Evolutionary conservation across 106 monocot species (phyloP), one percentile per base, ranked within the genome.

Genomic region (Acanthochlamys bracteata): DNA sequence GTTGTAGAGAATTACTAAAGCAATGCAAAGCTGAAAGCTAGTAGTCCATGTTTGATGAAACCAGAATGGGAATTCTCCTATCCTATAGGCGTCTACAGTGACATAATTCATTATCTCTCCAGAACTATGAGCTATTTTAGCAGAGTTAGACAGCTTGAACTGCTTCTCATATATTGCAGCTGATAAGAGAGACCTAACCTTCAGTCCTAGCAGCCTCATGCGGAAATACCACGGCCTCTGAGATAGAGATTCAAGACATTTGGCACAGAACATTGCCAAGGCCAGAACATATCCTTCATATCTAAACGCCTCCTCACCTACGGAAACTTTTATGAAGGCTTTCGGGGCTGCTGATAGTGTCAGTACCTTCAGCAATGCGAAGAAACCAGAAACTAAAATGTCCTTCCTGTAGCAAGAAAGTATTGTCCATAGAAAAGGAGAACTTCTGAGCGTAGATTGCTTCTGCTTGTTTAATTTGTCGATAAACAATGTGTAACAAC

Each of bases 151-250:
- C 3, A 92, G 69, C 70, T 65, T 78, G 16, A 81, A 72, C 43
- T 85, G 88, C 68, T 92, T 79, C 67, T 76, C 60, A 53, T 80
- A 98, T 39, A 98, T 88, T 13, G 78, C 88, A 24, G 88, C 96
- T 4, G 96, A 81, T 61, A 98, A 33, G 62, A 85, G 40, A 59
- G 96, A 98, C 70, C 91, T 83, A 21, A 98, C 56, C 57, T 85
- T 79, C 20, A 91, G 76, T 20, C 91, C 96, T 42, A 98, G 40
- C 57, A 70, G 71, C 67, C 91, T 71, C 16, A 80, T 71, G 20
- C 88, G 76, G 24, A 98, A 98, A 40, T 79, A 91, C 96, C 91
- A 98, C 67, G 85, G 91, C 63, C 96, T 82, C 58, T 98, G 96
- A 0, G 96, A 85, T 43, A 98, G n/a, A 17, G 91, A 98, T 55